Evolutionary conservation across 352 stramenopile species (phyloP).

Genomic region (Phytophthora nicotianae): DNA sequence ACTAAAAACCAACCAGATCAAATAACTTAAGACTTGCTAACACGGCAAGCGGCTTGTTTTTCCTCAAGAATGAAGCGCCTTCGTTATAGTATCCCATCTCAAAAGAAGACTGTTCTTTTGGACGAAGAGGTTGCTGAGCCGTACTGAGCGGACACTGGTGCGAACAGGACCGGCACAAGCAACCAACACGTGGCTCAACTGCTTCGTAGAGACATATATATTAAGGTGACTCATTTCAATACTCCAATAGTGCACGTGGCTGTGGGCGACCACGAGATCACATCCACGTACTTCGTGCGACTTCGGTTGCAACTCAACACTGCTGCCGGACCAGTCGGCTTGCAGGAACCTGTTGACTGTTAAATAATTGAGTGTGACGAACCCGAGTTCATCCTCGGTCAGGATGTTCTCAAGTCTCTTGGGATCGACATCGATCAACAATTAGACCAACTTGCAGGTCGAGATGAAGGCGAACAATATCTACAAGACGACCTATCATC

Average conservation of each 20-base stretch:
- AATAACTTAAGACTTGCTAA: too few species aligned
- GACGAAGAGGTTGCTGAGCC: background rate
- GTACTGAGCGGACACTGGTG: slow-evolving; percentile 1
- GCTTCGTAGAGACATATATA: background rate
- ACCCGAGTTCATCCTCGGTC: background rate
- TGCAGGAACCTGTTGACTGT: background rate
- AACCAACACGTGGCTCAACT: background rate
- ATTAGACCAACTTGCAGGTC: background rate
- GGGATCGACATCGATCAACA: background rate
- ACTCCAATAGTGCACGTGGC: background rate
- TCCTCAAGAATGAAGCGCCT: background rate
- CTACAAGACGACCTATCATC: background rate
- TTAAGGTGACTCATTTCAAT: background rate
- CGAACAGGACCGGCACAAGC: background rate
- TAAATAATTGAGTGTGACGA: background rate
- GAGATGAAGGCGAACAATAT: background rate
- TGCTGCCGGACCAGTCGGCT: background rate
- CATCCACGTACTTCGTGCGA: background rate
- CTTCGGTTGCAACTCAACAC: background rate
- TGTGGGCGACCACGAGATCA: background rate
- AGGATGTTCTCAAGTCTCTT: background rate
- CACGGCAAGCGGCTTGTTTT: too few species aligned
- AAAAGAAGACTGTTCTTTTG: background rate
- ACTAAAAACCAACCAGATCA: too few species aligned
- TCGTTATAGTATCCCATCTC: background rate